Evolutionary conservation across 192 early-diverging fungal species (phyloP).

Genomic region (Oehlia diaphana): DNA sequence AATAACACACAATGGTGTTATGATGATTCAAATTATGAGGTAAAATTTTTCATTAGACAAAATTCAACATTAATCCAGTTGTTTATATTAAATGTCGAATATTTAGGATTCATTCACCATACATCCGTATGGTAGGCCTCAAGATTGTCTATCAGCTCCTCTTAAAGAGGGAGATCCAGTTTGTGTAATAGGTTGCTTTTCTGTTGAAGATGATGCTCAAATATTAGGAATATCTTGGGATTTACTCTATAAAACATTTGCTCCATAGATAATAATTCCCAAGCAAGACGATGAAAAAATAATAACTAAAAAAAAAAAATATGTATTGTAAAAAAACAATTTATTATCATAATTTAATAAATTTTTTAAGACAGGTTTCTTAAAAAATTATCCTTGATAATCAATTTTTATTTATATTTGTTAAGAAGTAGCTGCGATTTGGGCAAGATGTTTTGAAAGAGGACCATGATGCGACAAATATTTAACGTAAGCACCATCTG

Average conservation of each 20-base stretch:
- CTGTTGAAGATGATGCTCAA: neutral
- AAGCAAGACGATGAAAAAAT: neutral
- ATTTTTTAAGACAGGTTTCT: neutral
- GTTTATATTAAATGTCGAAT: neutral
- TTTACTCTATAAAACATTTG: neutral
- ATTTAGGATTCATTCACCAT: constrained; percentile 15
- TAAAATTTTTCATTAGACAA: neutral
- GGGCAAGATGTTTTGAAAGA: constrained; percentile 54
- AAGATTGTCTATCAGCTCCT: constrained; percentile 16
- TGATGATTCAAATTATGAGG: constrained; percentile 21
- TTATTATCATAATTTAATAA: neutral
- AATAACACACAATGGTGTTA: constrained; percentile 10
- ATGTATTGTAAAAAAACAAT: neutral
- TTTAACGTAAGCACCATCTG: constrained; percentile 96
- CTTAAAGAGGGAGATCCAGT: constrained; percentile 20
- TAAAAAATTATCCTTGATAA: neutral
- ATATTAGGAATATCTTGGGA: constrained; percentile 2
- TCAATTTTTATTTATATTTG: neutral
- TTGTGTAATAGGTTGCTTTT: neutral
- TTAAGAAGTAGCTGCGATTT: constrained; percentile 6
- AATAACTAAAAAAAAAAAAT: neutral
- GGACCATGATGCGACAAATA: constrained; percentile 86
- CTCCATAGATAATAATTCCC: too few species aligned
- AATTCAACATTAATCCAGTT: neutral
- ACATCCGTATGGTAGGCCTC: neutral